These are phyloP conservation scores for Colletotrichum eleusines DNA, from an alignment of 2,329 filamentous ascomycete species.

Conservation along the genomic window DNA sequence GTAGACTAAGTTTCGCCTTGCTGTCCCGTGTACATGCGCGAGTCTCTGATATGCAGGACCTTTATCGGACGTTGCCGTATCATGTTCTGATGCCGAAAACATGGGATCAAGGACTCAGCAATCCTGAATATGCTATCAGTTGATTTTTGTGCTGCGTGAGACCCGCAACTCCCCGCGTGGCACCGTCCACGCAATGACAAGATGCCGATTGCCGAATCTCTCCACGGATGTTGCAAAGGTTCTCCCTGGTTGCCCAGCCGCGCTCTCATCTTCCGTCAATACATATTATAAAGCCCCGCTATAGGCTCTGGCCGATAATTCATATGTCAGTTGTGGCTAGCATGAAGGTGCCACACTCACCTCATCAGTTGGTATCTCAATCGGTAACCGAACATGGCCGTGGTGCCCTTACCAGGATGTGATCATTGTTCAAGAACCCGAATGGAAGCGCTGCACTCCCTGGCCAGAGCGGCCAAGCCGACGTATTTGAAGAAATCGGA, in stretches of 20 bases:
- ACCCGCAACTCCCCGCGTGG: constrained; percentile 9
- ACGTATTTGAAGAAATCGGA: constrained; percentile 14
- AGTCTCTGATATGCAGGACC: neutral
- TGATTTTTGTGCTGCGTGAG: neutral
- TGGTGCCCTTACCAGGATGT: constrained; percentile 29
- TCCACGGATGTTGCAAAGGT: neutral
- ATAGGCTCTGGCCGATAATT: neutral
- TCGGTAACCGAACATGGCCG: constrained; percentile 35
- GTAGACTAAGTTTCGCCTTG: neutral
- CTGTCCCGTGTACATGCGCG: neutral
- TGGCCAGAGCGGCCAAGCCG: constrained; percentile 12
- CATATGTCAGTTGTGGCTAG: neutral
- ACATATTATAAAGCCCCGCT: constrained; percentile 12
- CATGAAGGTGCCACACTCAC: constrained; percentile 18
- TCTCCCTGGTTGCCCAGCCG: neutral
- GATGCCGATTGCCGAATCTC: neutral
- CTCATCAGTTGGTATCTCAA: constrained; percentile 4
- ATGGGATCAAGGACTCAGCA: neutral
- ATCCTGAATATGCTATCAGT: constrained; percentile 10
- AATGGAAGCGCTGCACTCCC: constrained; percentile 8
- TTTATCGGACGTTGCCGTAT: constrained; percentile 14
- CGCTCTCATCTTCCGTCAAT: neutral
- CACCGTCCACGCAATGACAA: constrained; percentile 18
- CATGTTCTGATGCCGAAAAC: constrained; percentile 6
- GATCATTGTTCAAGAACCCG: constrained; percentile 27